phyloP scores from a whole-genome alignment of 768 basidiomycete species.

The Mycena chlorophos region DNA sequence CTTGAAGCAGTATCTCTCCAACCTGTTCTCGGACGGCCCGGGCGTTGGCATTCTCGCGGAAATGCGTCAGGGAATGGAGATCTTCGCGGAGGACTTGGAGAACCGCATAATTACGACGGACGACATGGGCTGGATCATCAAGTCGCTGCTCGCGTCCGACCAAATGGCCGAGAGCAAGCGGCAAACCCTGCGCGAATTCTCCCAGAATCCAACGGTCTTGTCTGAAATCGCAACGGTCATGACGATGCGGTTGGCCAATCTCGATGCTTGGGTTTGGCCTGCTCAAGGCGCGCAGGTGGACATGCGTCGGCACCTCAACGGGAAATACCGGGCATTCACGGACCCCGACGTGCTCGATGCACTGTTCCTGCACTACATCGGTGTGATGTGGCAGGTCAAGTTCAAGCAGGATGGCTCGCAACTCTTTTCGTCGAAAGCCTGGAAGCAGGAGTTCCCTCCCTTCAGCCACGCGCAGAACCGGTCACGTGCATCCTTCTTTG shows the following conservation, averaged over 20 bases:
- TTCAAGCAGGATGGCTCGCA: slow-evolving; percentile 33
- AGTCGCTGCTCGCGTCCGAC: slow-evolving; percentile 36
- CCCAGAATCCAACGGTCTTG: slow-evolving; percentile 38
- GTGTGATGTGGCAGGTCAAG: slow-evolving; percentile 42
- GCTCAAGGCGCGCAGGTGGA: slow-evolving; percentile 41
- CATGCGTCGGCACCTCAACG: slow-evolving; percentile 48
- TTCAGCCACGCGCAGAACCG: slow-evolving; percentile 21
- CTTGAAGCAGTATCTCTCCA: slow-evolving; percentile 36
- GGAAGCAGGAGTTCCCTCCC: slow-evolving; percentile 30
- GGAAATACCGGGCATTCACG: slow-evolving; percentile 51
- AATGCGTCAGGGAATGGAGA: slow-evolving; percentile 31
- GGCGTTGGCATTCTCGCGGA: slow-evolving; percentile 30
- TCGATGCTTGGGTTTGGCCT: slow-evolving; percentile 48
- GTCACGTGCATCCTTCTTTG: slow-evolving; percentile 25
- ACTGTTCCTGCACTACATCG: slow-evolving; percentile 46
- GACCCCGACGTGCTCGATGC: slow-evolving; percentile 50
- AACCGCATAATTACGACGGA: slow-evolving; percentile 24
- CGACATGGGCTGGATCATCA: slow-evolving; percentile 35
- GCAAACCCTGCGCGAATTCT: slow-evolving; percentile 42
- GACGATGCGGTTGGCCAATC: slow-evolving; percentile 44
- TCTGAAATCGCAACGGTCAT: slow-evolving; percentile 45
- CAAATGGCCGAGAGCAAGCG: slow-evolving; percentile 43
- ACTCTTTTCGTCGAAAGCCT: slow-evolving; percentile 37
- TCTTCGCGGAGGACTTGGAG: slow-evolving; percentile 31
- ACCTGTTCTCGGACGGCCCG: slow-evolving; percentile 38